Conservation (phyloP, 1,284 basidiomycete species). For the Sporisorium exsertum region DNA sequence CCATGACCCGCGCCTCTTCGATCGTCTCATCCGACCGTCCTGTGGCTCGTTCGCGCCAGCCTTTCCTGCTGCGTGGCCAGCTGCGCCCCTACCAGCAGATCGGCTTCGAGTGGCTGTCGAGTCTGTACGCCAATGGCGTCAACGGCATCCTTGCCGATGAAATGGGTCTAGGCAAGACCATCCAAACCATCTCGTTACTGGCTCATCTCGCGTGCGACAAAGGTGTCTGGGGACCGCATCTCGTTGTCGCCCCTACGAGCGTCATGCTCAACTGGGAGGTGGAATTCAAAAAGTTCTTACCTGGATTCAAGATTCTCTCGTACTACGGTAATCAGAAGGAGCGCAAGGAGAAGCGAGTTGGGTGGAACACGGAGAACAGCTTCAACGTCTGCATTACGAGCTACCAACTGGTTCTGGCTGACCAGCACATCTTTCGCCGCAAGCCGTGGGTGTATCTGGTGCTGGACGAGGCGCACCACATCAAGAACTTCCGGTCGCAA, state of each 20-base stretch:
- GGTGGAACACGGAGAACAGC: constrained; percentile 91
- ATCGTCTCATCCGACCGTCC: constrained; percentile 69
- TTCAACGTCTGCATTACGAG: constrained; percentile 98
- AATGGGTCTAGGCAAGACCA: constrained; percentile 83
- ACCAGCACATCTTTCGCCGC: constrained; percentile 92
- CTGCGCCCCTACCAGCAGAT: constrained; percentile 94
- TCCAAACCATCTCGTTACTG: constrained; percentile 91
- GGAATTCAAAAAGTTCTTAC: constrained; percentile 98
- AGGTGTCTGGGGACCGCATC: constrained; percentile 96
- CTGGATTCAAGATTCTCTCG: constrained; percentile 89
- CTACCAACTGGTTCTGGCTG: constrained; percentile 88
- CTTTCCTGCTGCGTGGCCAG: constrained; percentile 85
- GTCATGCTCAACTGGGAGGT: constrained; percentile 98
- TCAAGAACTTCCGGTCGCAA: constrained; percentile 97
- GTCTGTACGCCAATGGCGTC: constrained; percentile 83
- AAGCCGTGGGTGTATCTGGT: constrained; percentile 98
- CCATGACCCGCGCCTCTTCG: constrained; percentile 47
- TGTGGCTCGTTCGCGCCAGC: constrained; percentile 72
- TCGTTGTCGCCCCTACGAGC: constrained; percentile 93
- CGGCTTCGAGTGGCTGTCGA: constrained; percentile 94
- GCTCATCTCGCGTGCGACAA: constrained; percentile 93
- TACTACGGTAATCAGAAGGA: constrained; percentile 93
- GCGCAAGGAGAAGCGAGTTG: constrained; percentile 89
- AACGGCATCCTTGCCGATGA: constrained; percentile 88
- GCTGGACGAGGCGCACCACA: constrained; percentile 96